A percentile compares a stretch with the other conserved stretches of the same genome.
Conservation (phyloP, 192 early-diverging fungal species). For the Coemansia sp. region DNA sequence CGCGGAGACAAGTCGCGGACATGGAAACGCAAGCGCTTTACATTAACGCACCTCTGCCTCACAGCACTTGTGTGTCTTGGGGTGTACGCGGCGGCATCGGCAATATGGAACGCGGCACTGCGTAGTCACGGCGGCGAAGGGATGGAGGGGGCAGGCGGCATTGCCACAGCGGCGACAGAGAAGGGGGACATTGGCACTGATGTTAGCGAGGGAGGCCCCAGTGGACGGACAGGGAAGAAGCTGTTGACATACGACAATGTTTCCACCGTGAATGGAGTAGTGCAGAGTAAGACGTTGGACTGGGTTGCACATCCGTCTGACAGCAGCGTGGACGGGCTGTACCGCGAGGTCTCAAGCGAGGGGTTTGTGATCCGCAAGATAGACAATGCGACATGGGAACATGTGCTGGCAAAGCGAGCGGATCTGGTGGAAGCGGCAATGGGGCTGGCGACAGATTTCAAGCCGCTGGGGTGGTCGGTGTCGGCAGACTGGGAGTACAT, state of each 20-base stretch:
- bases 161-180: neutral
- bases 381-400: constrained; percentile 39
- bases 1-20: constrained; percentile 21
- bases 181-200: neutral
- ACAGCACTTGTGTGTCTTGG: constrained; percentile 35
- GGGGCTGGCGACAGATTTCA: constrained; percentile 30
- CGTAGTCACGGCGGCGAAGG: neutral
- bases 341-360: constrained; percentile 20
- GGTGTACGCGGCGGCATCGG: constrained; percentile 19
- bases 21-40: constrained; percentile 48
- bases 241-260: constrained; percentile 47
- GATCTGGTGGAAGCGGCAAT: constrained; percentile 29
- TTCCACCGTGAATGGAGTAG: constrained; percentile 15
- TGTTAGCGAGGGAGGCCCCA: constrained; percentile 5
- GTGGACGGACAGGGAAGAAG: constrained; percentile 34
- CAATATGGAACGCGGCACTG: constrained; percentile 21
- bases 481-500: constrained; percentile 80
- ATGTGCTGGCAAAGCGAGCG: constrained; percentile 22
- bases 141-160: constrained; percentile 1
- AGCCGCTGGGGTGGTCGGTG: constrained; percentile 57
- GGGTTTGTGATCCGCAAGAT: constrained; percentile 30
- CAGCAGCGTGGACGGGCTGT: constrained; percentile 39
- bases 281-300: constrained; percentile 34
- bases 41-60: constrained; percentile 26
- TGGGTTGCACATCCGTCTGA: constrained; percentile 49